A percentile compares a stretch with the other conserved stretches of the same genome.
Evolutionary conservation across 805 yeast genomes (phyloP).

Genomic region (Myxozyma udenii): DNA sequence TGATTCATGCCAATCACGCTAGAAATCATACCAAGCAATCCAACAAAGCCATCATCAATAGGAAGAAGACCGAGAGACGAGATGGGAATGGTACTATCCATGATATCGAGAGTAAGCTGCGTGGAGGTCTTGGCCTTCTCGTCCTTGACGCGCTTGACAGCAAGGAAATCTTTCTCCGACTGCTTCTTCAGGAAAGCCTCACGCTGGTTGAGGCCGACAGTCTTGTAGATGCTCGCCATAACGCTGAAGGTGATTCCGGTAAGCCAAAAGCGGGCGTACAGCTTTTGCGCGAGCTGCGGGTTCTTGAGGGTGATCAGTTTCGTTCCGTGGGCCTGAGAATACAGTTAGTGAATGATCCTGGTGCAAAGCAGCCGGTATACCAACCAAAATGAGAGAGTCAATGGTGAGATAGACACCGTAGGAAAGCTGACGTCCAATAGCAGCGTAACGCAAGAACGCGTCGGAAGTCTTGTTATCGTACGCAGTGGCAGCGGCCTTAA

Average conservation of each 20-base stretch:
- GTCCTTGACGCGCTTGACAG: constrained; percentile 41
- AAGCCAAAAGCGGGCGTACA: constrained; percentile 74
- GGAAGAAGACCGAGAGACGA: constrained; percentile 59
- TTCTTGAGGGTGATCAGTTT: constrained; percentile 38
- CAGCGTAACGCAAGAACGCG: constrained; percentile 49
- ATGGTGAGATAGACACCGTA: constrained; percentile 39
- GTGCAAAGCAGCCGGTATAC: constrained; percentile 15
- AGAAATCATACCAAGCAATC: constrained; percentile 79
- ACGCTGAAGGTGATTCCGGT: constrained; percentile 64
- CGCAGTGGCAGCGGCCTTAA: constrained; percentile 65
- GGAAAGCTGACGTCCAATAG: constrained; percentile 39
- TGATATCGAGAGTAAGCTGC: constrained; percentile 70
- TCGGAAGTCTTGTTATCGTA: constrained; percentile 69
- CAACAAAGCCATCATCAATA: constrained; percentile 74
- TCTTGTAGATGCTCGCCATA: constrained; percentile 54
- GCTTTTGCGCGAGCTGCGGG: constrained; percentile 48
- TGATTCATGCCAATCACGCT: constrained; percentile 62
- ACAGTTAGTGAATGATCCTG: background rate
- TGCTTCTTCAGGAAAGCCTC: constrained; percentile 36
- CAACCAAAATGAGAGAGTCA: constrained; percentile 39
- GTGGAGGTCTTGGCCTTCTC: constrained; percentile 52
- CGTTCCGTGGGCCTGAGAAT: constrained; percentile 47
- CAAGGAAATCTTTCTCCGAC: constrained; percentile 42
- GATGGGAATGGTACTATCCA: constrained; percentile 73
- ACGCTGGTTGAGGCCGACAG: constrained; percentile 45